Conservation (phyloP, 257 asterid genomes). For the Fraxinus anomala region DNA sequence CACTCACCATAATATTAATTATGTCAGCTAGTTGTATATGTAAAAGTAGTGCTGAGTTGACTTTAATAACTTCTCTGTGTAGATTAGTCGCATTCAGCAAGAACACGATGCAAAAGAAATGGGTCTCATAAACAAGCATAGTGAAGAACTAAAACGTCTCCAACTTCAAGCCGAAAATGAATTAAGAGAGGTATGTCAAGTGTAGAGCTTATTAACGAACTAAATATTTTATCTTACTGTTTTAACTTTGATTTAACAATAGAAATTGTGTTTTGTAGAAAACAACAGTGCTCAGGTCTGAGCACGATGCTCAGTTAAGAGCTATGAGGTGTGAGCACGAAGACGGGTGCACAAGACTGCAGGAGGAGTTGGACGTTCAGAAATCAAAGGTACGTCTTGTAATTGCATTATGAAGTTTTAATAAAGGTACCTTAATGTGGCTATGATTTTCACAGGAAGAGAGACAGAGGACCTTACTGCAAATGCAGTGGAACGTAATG, state of each 20-base stretch:
- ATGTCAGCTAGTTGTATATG: slow-evolving; percentile 12
- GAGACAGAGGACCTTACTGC: slow-evolving; percentile 82
- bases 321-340: slow-evolving; percentile 87
- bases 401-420: slow-evolving; percentile 20
- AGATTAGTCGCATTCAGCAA: slow-evolving; percentile 69
- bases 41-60: slow-evolving; percentile 29
- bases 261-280: slow-evolving; percentile 48
- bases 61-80: slow-evolving; percentile 28
- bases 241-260: slow-evolving; percentile 6
- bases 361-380: slow-evolving; percentile 84
- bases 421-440: slow-evolving; percentile 23
- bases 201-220: slow-evolving; percentile 1
- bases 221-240: slow-evolving; percentile 13
- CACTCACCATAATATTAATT: slow-evolving; percentile 19
- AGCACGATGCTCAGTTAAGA: slow-evolving; percentile 82
- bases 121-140: slow-evolving; percentile 60
- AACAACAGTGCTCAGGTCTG: slow-evolving; percentile 64
- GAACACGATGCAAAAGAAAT: slow-evolving; percentile 63
- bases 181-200: slow-evolving; percentile 65
- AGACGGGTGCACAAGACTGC: slow-evolving; percentile 76
- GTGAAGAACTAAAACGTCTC: slow-evolving; percentile 64
- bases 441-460: slow-evolving; percentile 68
- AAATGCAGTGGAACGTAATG: slow-evolving; percentile 98
- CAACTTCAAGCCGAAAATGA: slow-evolving; percentile 80
- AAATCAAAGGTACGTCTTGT: slow-evolving; percentile 63